phyloP scores from a whole-genome alignment of 768 basidiomycete species.

The Boletus coccyginus region DNA sequence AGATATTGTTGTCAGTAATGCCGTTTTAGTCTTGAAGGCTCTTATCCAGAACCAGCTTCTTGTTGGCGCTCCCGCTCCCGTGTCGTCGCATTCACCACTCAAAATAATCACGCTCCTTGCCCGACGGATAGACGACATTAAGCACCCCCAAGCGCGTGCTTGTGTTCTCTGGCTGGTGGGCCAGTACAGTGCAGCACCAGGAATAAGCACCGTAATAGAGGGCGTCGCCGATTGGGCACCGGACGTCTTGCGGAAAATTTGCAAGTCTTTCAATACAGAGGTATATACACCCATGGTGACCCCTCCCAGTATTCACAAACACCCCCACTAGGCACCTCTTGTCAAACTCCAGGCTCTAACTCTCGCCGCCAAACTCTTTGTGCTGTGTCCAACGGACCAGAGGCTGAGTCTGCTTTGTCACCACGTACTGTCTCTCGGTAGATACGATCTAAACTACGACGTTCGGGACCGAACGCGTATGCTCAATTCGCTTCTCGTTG shows the following conservation, averaged over 20 bases:
- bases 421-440: constrained; percentile 80
- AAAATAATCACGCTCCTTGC: constrained; percentile 80
- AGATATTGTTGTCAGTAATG: constrained; percentile 78
- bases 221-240: constrained; percentile 80
- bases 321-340: constrained; percentile 42
- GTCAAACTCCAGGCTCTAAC: constrained; percentile 86
- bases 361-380: constrained; percentile 81
- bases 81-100: constrained; percentile 42
- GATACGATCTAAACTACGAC: constrained; percentile 87
- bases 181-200: constrained; percentile 62
- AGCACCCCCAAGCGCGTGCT: constrained; percentile 76
- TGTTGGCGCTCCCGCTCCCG: constrained; percentile 29
- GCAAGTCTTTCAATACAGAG: constrained; percentile 71
- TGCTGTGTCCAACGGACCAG: constrained; percentile 56
- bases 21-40: constrained; percentile 82
- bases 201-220: constrained; percentile 38
- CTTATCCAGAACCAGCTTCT: constrained; percentile 71
- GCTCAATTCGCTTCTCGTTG: constrained; percentile 64
- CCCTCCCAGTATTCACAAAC: not conserved
- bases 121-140: constrained; percentile 72
- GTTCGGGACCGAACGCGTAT: constrained; percentile 88
- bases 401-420: constrained; percentile 53
- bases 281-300: constrained; percentile 35
- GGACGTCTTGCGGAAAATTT: constrained; percentile 80
- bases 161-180: constrained; percentile 93